A percentile compares a stretch with the other conserved stretches of the same genome.
Conservation (phyloP, 139 green algal genomes). For the Chlamydomonas sp. region DNA sequence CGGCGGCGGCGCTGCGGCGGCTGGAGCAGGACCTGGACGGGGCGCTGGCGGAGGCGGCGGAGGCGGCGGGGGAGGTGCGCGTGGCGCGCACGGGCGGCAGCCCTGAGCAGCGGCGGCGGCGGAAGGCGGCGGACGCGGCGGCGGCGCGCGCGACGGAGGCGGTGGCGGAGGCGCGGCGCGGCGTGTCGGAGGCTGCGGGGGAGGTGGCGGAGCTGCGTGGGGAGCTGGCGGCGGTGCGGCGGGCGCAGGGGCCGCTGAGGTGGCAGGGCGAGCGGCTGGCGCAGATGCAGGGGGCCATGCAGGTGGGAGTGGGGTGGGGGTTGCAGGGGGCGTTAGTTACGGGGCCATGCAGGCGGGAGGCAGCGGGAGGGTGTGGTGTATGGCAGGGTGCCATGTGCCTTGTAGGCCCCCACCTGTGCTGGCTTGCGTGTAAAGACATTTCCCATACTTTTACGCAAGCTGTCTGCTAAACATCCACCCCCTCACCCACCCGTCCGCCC, state of each 20-base stretch:
- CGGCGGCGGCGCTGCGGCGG: background rate
- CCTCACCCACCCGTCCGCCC: background rate
- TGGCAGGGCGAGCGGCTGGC: conserved; percentile 23
- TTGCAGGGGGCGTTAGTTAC: background rate
- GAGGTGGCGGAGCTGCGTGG: background rate
- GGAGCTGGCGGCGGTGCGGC: background rate
- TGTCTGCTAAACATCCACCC: background rate
- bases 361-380: background rate
- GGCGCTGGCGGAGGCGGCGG: background rate
- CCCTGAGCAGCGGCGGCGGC: background rate
- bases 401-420: background rate
- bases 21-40: background rate
- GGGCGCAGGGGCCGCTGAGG: conserved; percentile 12
- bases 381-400: background rate
- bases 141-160: conserved; percentile 6
- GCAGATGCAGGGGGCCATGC: background rate
- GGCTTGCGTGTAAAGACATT: background rate
- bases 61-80: background rate
- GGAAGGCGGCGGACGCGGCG: conserved; percentile 9
- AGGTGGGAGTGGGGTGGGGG: background rate
- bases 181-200: conserved; percentile 1
- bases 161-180: background rate
- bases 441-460: background rate
- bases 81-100: background rate
- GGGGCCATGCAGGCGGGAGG: background rate